phyloP scores from a whole-genome alignment of 1,284 basidiomycete genomes.

The Marasmius tenuissimus region DNA sequence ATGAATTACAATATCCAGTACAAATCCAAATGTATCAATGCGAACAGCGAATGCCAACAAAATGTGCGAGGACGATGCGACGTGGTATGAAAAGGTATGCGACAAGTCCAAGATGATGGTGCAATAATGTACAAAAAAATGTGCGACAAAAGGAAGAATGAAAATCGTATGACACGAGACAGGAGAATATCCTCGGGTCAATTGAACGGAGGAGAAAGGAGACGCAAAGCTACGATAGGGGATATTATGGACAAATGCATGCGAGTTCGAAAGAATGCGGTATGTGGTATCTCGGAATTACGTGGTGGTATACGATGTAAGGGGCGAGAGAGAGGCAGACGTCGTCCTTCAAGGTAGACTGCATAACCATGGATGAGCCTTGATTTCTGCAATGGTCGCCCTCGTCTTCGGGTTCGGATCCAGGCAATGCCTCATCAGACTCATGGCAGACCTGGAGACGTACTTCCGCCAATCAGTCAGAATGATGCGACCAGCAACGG shows the following conservation, averaged over 20 bases:
- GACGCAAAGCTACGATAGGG: background rate
- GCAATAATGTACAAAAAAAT: background rate
- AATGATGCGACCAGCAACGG: slow-evolving; percentile 52
- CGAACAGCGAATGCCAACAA: background rate
- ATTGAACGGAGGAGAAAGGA: too few relatives aligned
- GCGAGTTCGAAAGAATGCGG: background rate
- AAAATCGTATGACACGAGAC: slow-evolving; percentile 26
- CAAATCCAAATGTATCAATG: background rate
- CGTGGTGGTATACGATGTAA: background rate
- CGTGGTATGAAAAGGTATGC: background rate
- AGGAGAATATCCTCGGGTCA: background rate
- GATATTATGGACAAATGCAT: background rate
- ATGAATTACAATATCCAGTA: background rate
- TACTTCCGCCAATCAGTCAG: slow-evolving; percentile 37
- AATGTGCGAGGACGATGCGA: background rate
- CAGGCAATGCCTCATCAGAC: slow-evolving; percentile 74
- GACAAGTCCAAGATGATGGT: background rate
- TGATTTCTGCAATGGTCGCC: slow-evolving; percentile 73
- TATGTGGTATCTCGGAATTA: background rate
- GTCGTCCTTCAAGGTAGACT: slow-evolving; percentile 1
- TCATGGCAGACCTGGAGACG: slow-evolving; percentile 43
- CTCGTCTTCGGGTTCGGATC: slow-evolving; percentile 69
- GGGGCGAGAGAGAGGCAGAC: background rate
- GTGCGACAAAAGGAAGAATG: background rate
- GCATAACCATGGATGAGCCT: slow-evolving; percentile 72